Evolutionary conservation across 805 yeast genomes (phyloP).

Genomic region (Sungouiozyma intestinalis): DNA sequence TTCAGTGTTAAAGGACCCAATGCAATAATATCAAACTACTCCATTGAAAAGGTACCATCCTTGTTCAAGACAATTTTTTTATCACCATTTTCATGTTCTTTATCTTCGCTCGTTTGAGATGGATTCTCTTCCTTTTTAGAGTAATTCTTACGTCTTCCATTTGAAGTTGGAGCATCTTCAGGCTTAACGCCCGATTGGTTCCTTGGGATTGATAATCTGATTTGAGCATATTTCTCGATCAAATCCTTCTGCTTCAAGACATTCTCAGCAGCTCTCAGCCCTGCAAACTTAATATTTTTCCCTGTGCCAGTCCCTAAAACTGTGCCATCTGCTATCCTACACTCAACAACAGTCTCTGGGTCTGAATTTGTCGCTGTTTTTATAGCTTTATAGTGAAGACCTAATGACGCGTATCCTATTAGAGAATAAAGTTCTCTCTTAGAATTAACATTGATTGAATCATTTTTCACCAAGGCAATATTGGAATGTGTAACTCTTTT

Average conservation of each 20-base stretch:
- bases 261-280: conserved; percentile 73
- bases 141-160: neutral
- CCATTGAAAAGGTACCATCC: conserved; percentile 7
- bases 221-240: conserved; percentile 52
- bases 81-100: neutral
- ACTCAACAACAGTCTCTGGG: conserved; percentile 48
- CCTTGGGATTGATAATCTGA: conserved; percentile 45
- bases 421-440: conserved; percentile 68
- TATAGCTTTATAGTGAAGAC: conserved; percentile 46
- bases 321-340: conserved; percentile 52
- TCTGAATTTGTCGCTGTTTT: conserved; percentile 26
- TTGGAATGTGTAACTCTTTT: conserved; percentile 14
- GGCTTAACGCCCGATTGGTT: conserved; percentile 23
- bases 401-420: conserved; percentile 63
- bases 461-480: conserved; percentile 23
- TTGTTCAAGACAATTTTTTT: conserved; percentile 3
- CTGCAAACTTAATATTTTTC: conserved; percentile 62
- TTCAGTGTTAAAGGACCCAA: no score
- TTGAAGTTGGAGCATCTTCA: neutral
- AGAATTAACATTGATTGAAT: conserved; percentile 48
- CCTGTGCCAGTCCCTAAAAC: conserved; percentile 66
- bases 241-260: conserved; percentile 51
- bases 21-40: neutral
- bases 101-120: neutral
- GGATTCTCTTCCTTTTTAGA: neutral